Conservation (phyloP, 169 alveolate genomes). For the Plasmodium berghei region DNA sequence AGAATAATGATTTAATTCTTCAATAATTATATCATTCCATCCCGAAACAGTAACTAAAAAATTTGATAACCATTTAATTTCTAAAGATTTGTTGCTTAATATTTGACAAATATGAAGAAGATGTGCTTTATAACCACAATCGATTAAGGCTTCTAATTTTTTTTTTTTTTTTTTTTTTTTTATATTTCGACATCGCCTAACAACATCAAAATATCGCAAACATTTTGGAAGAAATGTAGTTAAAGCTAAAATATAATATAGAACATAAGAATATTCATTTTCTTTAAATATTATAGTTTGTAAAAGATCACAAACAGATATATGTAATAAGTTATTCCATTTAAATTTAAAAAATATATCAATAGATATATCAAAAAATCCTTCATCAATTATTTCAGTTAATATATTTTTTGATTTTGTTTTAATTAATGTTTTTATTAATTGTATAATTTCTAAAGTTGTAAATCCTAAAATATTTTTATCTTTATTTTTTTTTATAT, state of each 20-base stretch:
- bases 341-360: conserved; percentile 66
- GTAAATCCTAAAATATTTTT: conserved; percentile 71
- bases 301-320: conserved; percentile 70
- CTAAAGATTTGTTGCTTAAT: conserved; percentile 62
- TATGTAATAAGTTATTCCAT: conserved; percentile 65
- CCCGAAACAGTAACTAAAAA: conserved; percentile 71
- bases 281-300: conserved; percentile 69
- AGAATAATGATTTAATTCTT: conserved; percentile 63
- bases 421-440: conserved; percentile 61
- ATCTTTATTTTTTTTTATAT: conserved; percentile 60
- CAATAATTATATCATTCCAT: conserved; percentile 69
- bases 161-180: conserved; percentile 67
- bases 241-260: conserved; percentile 55
- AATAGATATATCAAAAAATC: conserved; percentile 68
- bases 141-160: conserved; percentile 54
- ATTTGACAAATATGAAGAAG: conserved; percentile 62
- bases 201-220: conserved; percentile 61
- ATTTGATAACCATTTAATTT: conserved; percentile 60
- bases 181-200: conserved; percentile 47
- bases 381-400: conserved; percentile 70
- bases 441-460: conserved; percentile 54
- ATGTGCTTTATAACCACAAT: conserved; percentile 76
- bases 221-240: conserved; percentile 62
- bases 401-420: conserved; percentile 56
- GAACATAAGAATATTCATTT: conserved; percentile 56